Evolutionary conservation across 2,329 filamentous ascomycete genomes (phyloP).

Genomic region (Colletotrichum brevisporum): DNA sequence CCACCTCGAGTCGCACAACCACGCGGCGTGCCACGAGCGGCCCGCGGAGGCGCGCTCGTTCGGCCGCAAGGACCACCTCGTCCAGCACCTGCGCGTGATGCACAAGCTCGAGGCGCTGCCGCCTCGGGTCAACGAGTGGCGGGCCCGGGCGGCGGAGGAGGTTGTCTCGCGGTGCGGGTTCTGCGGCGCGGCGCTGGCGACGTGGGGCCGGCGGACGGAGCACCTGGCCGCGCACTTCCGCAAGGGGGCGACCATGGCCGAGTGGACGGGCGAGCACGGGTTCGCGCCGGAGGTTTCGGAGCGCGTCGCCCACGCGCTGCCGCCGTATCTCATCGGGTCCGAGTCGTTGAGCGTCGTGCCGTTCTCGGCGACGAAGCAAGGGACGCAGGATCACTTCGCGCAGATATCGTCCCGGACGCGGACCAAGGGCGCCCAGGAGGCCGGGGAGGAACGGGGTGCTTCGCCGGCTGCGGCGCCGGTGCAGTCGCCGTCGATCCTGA

Average conservation of each 20-base stretch:
- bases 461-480: neutral
- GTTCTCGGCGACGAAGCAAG: constrained; percentile 46
- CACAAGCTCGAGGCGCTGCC: constrained; percentile 52
- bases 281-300: constrained; percentile 45
- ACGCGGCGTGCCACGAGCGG: constrained; percentile 40
- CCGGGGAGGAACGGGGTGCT: neutral
- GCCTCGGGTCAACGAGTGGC: constrained; percentile 57
- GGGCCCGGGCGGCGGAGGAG: constrained; percentile 40
- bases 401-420: constrained; percentile 37
- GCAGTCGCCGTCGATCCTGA: neutral
- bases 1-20: constrained; percentile 46
- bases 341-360: constrained; percentile 45
- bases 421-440: neutral
- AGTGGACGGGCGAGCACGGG: constrained; percentile 48
- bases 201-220: constrained; percentile 47
- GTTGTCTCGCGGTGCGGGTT: constrained; percentile 50
- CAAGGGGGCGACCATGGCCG: constrained; percentile 46
- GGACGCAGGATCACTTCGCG: constrained; percentile 43
- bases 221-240: constrained; percentile 49
- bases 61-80: constrained; percentile 49
- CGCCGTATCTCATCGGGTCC: constrained; percentile 46
- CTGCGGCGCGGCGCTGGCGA: constrained; percentile 44
- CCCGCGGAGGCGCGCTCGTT: constrained; percentile 43
- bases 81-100: constrained; percentile 48
- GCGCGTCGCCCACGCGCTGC: constrained; percentile 44